Base-by-base conservation (phyloP, 2,329 filamentous ascomycete genomes). In the Orbilia blumenaviensis region DNA sequence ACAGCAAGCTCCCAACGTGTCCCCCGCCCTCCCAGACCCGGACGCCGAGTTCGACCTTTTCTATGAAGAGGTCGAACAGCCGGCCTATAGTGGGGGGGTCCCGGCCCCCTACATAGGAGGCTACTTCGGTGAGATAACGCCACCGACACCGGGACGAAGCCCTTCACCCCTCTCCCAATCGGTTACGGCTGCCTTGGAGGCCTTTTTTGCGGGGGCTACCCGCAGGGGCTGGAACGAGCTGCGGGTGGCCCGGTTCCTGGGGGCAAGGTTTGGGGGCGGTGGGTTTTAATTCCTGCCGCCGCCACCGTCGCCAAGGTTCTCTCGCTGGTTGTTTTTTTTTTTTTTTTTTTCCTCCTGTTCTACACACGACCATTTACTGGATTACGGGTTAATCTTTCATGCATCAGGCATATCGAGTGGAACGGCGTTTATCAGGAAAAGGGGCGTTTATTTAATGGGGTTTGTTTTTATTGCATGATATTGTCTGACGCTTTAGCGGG, bases 391-490 rank as follows among this genome's bases (percentile, higher is more conserved):
- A 66, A 66, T 73, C 21, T 61, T 52, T 46, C 36, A 36, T 34
- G 44, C 21, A 48, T 73, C 50, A 58, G 60, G 32, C 29, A 52
- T 60, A 66, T 61, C 52, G 25, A 29, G 25, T 36, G 50, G 38
- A 21, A 60, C 50, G 68, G 68, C 61, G 68, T 73, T 66, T 50
- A 25, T 32, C 12, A 7, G 18, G 50, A 29, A 16, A 21, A 54
- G 52, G 14, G 42, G 27, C 50, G 18, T 16, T 38, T 21, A 68
- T 61, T 34, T 61, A 38, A 10, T 34, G 21, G 42, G 69, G 21
- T 44, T 42, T 66, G 54, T 74, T 66, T 46, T 16, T 56, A 56
- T 66, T 74, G 18, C 52, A 52, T 52, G 64, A 38, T 36, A 38
- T 64, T 38, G 64, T 73, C 18, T 73, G 67, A 62, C 50, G 61